Conservation (phyloP, 2,329 filamentous ascomycete species). For the Fusarium sp. region DNA sequence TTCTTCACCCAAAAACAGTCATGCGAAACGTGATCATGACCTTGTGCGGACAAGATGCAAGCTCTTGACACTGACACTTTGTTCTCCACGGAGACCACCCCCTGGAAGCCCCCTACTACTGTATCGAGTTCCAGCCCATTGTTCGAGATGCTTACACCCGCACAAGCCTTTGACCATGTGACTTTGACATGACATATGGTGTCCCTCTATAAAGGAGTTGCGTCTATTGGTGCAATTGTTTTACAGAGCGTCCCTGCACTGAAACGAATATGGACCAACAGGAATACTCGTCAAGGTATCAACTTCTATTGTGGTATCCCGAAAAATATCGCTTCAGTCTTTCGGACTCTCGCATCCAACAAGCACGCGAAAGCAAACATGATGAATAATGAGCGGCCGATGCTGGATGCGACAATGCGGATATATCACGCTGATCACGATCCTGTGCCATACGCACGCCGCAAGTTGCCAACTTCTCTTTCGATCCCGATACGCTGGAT, state of each 20-base stretch:
- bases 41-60: conserved; percentile 31
- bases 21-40: conserved; percentile 30
- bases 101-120: neutral
- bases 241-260: neutral
- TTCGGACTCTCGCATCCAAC: neutral
- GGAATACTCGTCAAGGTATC: neutral
- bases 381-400: neutral
- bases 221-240: conserved; percentile 15
- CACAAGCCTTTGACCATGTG: conserved; percentile 43
- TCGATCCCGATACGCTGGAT: conserved; percentile 18
- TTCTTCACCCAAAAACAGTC: neutral
- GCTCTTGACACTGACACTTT: conserved; percentile 29
- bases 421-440: conserved; percentile 7
- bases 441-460: conserved; percentile 7
- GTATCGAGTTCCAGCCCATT: conserved; percentile 6
- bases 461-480: conserved; percentile 16
- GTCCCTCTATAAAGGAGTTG: conserved; percentile 25
- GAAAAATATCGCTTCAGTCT: neutral
- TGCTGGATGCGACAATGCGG: neutral
- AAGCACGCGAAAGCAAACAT: neutral
- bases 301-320: neutral
- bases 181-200: conserved; percentile 36
- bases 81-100: conserved; percentile 39
- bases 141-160: conserved; percentile 37
- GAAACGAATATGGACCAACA: neutral